Conservation (phyloP, 495 filamentous ascomycete genomes). For the Penicillium coprophilum region DNA sequence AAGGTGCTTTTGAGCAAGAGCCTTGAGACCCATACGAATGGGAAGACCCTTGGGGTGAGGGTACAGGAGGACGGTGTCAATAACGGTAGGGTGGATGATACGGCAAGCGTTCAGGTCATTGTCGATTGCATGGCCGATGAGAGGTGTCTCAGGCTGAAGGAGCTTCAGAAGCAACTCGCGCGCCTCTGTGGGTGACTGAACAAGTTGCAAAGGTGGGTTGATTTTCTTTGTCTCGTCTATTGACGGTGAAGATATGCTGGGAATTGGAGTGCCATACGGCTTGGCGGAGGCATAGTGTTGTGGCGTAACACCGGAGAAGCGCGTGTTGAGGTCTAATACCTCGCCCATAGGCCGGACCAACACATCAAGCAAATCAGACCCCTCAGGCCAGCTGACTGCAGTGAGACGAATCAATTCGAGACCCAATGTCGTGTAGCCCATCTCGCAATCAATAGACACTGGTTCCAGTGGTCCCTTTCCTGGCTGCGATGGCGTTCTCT, state of each 20-base stretch:
- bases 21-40: conserved; percentile 69
- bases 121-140: conserved; percentile 92
- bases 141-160: conserved; percentile 69
- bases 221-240: conserved; percentile 19
- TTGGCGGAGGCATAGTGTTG: conserved; percentile 70
- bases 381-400: conserved; percentile 79
- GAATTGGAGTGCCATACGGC: conserved; percentile 46
- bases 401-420: conserved; percentile 88
- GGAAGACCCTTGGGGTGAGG: conserved; percentile 76
- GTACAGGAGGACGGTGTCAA: conserved; percentile 85
- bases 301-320: conserved; percentile 79
- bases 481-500: conserved; percentile 65
- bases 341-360: conserved; percentile 82
- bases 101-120: conserved; percentile 87
- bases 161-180: conserved; percentile 69
- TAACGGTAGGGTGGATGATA: conserved; percentile 76
- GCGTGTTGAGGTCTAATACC: conserved; percentile 84
- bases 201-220: conserved; percentile 57
- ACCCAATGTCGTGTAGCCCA: conserved; percentile 88
- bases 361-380: conserved; percentile 73
- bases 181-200: conserved; percentile 67
- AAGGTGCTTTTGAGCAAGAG: conserved; percentile 62
- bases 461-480: conserved; percentile 40
- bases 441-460: conserved; percentile 92
- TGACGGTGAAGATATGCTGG: conserved; percentile 15